Percentiles rank a stretch among this genome's conserved stretches.
These are phyloP conservation scores for Tricholoma terreum DNA, from an alignment of 768 basidiomycete species.

Conservation along the genomic window DNA sequence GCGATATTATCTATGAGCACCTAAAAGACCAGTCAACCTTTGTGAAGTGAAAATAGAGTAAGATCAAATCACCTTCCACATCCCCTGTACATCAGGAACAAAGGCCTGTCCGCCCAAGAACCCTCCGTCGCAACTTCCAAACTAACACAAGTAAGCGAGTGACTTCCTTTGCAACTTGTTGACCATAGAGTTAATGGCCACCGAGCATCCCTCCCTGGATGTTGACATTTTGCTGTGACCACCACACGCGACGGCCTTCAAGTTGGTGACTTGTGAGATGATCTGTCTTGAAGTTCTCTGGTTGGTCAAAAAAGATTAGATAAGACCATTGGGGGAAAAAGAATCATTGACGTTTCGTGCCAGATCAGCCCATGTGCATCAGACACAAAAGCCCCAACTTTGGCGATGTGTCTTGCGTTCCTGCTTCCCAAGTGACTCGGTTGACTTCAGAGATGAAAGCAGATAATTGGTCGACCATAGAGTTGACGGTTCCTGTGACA, in stretches of 20 bases:
- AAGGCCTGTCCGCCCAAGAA: too few relatives aligned
- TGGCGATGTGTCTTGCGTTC: too few relatives aligned
- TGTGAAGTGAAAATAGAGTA: too few relatives aligned
- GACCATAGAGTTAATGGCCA: slow-evolving; percentile 87
- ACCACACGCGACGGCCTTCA: slow-evolving; percentile 80
- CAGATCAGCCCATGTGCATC: too few relatives aligned
- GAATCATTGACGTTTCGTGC: slow-evolving; percentile 85
- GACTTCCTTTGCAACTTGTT: slow-evolving; percentile 80
- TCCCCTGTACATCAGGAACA: slow-evolving; percentile 90
- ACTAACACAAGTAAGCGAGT: slow-evolving; percentile 85
- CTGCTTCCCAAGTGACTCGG: slow-evolving; percentile 75
- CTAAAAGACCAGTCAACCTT: slow-evolving; percentile 17
- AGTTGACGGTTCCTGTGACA: too few relatives aligned
- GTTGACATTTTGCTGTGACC: slow-evolving; percentile 85
- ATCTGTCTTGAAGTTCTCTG: slow-evolving; percentile 91
- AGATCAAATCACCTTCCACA: slow-evolving; percentile 65
- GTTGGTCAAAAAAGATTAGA: slow-evolving; percentile 54
- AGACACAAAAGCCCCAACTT: too few relatives aligned
- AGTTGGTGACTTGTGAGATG: slow-evolving; percentile 89
- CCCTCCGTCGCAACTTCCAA: slow-evolving; percentile 92
- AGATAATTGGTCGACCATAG: too few relatives aligned
- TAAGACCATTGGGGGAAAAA: slow-evolving; percentile 11
- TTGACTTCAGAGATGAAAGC: slow-evolving; percentile 82
- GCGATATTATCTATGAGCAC: slow-evolving; percentile 79
- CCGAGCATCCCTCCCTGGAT: slow-evolving; percentile 95